Evolutionary conservation across 352 stramenopile genomes (phyloP).

Genomic region (Phytophthora europaea): DNA sequence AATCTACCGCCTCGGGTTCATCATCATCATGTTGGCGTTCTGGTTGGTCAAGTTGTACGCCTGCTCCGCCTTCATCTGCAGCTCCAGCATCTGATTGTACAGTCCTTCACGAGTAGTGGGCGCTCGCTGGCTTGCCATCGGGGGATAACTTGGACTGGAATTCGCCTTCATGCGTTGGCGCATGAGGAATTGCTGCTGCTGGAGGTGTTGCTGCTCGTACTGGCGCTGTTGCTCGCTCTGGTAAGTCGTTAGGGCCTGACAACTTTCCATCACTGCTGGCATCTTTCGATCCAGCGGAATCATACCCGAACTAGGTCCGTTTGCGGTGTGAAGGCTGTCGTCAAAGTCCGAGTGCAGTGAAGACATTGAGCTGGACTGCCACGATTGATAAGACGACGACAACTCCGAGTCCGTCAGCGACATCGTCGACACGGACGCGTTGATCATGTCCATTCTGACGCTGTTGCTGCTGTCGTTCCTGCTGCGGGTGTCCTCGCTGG

Average conservation of each 20-base stretch:
- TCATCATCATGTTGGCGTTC: constrained; percentile 74
- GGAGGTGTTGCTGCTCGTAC: constrained; percentile 48
- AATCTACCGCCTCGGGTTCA: constrained; percentile 45
- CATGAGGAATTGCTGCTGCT: constrained; percentile 44
- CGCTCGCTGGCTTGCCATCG: constrained; percentile 19
- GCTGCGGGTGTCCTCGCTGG: constrained; percentile 27
- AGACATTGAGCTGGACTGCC: constrained; percentile 63
- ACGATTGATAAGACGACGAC: constrained; percentile 68
- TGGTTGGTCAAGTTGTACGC: constrained; percentile 82
- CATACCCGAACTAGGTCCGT: constrained; percentile 26
- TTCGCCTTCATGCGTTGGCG: constrained; percentile 45
- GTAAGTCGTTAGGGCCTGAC: constrained; percentile 29
- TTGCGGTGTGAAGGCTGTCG: constrained; percentile 43
- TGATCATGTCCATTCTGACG: constrained; percentile 29
- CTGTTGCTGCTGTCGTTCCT: constrained; percentile 40
- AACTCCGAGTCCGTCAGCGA: constrained; percentile 68
- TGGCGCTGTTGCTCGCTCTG: constrained; percentile 44
- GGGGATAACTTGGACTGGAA: constrained; percentile 8
- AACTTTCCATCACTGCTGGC: constrained; percentile 49
- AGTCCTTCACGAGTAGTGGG: constrained; percentile 53
- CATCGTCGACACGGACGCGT: constrained; percentile 43
- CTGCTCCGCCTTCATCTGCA: constrained; percentile 73
- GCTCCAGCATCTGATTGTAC: constrained; percentile 85
- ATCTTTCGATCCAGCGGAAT: constrained; percentile 55
- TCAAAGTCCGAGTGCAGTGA: constrained; percentile 66